Evolutionary conservation across 2,329 filamentous ascomycete genomes (phyloP).

Genomic region (Fusarium hostae): DNA sequence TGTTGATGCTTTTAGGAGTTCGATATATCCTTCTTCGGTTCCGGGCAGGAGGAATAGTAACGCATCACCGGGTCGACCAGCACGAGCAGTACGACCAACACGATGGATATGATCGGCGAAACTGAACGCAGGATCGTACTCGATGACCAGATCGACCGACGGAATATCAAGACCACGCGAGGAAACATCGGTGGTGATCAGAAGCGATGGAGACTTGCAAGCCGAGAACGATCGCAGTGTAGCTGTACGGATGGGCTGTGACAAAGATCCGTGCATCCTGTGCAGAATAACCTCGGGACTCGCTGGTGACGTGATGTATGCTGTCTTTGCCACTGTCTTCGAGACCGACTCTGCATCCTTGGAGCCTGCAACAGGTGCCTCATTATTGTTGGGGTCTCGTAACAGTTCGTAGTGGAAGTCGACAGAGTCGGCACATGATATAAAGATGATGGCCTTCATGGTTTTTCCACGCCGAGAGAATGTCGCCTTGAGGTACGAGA

Average conservation of each 20-base stretch:
- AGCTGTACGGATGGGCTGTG: constrained; percentile 86
- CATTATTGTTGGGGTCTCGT: constrained; percentile 54
- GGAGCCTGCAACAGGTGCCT: constrained; percentile 42
- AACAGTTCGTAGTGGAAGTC: constrained; percentile 95
- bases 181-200: constrained; percentile 95
- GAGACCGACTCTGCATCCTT: constrained; percentile 54
- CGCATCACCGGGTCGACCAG: constrained; percentile 87
- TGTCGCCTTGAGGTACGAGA: constrained; percentile 83
- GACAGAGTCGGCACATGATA: constrained; percentile 95
- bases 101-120: constrained; percentile 94
- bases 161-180: constrained; percentile 95
- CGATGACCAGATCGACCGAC: constrained; percentile 92
- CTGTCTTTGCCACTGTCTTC: constrained; percentile 74
- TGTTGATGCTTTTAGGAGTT: constrained; percentile 68
- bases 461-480: constrained; percentile 90
- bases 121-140: constrained; percentile 96
- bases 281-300: constrained; percentile 81
- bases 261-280: constrained; percentile 90
- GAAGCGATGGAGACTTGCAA: constrained; percentile 78
- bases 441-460: constrained; percentile 97
- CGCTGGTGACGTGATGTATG: constrained; percentile 77
- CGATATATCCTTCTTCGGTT: constrained; percentile 89
- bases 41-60: constrained; percentile 91
- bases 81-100: constrained; percentile 92
- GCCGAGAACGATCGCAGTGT: constrained; percentile 84